A percentile compares a stretch with the other conserved stretches of the same genome.
Evolutionary conservation across 1,139 yeast genomes (phyloP).

Genomic region (Yamadazyma jaroonii): DNA sequence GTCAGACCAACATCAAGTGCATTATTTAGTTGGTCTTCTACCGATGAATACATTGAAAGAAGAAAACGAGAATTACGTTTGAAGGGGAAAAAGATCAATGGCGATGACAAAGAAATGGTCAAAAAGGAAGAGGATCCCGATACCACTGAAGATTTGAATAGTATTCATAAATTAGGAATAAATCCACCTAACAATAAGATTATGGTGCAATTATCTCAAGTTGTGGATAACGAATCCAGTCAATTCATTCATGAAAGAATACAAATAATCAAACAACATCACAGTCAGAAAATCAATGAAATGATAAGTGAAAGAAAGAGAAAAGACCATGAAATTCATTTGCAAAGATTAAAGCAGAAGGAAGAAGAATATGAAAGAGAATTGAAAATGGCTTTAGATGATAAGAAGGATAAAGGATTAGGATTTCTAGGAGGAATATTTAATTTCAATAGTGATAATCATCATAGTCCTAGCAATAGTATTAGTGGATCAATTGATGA

Average conservation of each 20-base stretch:
- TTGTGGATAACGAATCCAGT: conserved; percentile 38
- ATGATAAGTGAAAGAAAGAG: conserved; percentile 42
- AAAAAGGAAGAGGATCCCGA: conserved; percentile 7
- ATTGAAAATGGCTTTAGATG: conserved; percentile 25
- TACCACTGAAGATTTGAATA: conserved; percentile 5
- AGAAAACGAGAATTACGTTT: conserved; percentile 26
- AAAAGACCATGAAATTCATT: conserved; percentile 39
- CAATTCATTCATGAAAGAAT: conserved; percentile 39
- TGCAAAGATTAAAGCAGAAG: conserved; percentile 33
- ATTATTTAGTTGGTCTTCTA: conserved; percentile 45
- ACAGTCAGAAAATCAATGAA: conserved; percentile 35
- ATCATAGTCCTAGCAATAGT: not conserved
- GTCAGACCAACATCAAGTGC: conserved; percentile 25
- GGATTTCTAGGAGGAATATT: conserved; percentile 31
- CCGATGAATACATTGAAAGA: conserved; percentile 36
- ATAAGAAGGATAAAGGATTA: conserved; percentile 18
- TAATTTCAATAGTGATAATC: conserved; percentile 10
- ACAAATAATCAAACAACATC: conserved; percentile 37
- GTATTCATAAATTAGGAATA: conserved; percentile 7
- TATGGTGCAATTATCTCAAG: conserved; percentile 23
- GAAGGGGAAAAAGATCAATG: conserved; percentile 7
- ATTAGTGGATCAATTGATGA: not conserved
- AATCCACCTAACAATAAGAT: conserved; percentile 19
- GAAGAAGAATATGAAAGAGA: conserved; percentile 42
- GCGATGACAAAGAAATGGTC: not conserved